Evolutionary conservation across 1,284 basidiomycete species (phyloP), one percentile per base, ranked within the genome.

Genomic region (Trichosporon sp.): DNA sequence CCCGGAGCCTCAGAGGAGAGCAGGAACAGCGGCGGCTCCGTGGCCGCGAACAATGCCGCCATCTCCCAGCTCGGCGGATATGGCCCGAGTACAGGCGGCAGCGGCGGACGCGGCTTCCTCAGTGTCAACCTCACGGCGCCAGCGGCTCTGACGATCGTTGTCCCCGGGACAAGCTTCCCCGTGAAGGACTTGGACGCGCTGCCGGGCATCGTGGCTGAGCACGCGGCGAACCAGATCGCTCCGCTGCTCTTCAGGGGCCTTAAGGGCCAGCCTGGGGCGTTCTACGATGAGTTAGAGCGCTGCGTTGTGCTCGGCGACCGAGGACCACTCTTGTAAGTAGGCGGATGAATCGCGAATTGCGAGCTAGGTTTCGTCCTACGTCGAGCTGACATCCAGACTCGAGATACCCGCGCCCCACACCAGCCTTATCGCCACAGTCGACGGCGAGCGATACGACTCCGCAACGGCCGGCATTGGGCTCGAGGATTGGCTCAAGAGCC

Each of bases 261-360:
- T 57, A 4, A 58, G 59, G 13, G 56, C 16, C 34, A 49, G 33
- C 13, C 44, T 13, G 40, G 57, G 14, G 49, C 72, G 11, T 74
- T 72, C 64, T 65, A 69, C 14, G 74, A 75, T 59, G 71, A 74
- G 59, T 63, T 76, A 13, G 73, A 76, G 61, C 65, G 66, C 2
- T 46, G 58, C 11, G 63, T 74, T 19, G 59, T 68, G 19, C 63
- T 71, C 6, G 65, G 58, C 16, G 36, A 37, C 4, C 27, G 64
- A 2, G 71, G 71, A 4, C 56, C 64, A 3, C 56, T 76, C 13
- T 61, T 58, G 68, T 70, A 63, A 60, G 70, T 68, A 7, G n/a
- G n/a, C n/a, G n/a, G n/a, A n/a, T n/a, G n/a, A n/a, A n/a, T n/a
- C n/a, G n/a, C n/a, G n/a, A n/a, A n/a, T n/a, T n/a, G n/a, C n/a